Evolutionary conservation across 768 basidiomycete genomes (phyloP), one percentile per base, ranked within the genome.

Genomic region (Guyanaporus albipodus): DNA sequence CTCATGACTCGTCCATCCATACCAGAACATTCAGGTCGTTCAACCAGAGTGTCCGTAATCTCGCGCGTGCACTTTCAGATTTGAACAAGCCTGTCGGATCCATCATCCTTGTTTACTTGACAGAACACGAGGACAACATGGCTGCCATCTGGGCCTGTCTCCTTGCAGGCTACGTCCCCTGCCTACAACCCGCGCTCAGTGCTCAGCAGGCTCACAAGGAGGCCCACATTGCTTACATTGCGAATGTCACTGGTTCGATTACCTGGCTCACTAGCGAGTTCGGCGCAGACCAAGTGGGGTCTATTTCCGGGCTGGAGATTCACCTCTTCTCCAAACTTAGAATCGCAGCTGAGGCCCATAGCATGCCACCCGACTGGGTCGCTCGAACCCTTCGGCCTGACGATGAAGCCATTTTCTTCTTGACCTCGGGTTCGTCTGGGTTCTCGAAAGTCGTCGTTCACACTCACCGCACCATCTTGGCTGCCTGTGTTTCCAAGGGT

Each of bases 391-490:
- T 57, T 2, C 46, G 51, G 26, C 44, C 61, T 17, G 64, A 66
- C 26, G 55, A 66, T 15, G 66, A 66, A 17, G 64, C 64, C 6
- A 61, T 66, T 31, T 53, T 66, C 4, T 67, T 67, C 53, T 50
- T 74, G 52, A 74, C 72, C 2, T 73, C 73, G 4, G 72, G 73
- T 0, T 74, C 73, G 0, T 73, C 73, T 6, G 73, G 73, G 1
- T 72, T 73, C 46, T 70, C 73, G n/a, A 74, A 73, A 53, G 73
- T 62, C 1, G 73, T 70, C 31, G 65, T 63, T 4, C 62, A 73
- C 46, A 64, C 66, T 0, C 73, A 74, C 47, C 63, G 64, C 2
- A 70, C 70, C 4, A 51, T 73, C 18, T 42, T 74, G 8, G 59
- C 71, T 7, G 58, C 64, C 11, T 60, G 66, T 34, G 12, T 36